Base-by-base conservation (phyloP, 202 grass and related monocot species). In the Carex sylvatica region DNA sequence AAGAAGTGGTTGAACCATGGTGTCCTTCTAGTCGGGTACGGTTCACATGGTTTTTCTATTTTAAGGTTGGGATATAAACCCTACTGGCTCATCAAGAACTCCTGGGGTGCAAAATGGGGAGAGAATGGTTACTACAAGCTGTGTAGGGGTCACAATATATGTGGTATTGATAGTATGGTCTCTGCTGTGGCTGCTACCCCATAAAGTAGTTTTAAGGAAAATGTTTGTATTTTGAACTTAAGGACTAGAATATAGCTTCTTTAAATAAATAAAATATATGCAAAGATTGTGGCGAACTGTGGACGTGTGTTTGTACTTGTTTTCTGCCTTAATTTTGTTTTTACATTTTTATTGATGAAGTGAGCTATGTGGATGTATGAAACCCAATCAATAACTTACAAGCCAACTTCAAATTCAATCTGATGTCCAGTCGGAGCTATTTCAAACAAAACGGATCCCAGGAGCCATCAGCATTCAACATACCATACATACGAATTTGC, bases 1-100 rank as follows among this genome's bases (percentile, higher is more conserved):
- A 85, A 86, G n/a, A 70, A 61, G 14, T 83, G 78, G 81, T 7
- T 97, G 20, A 97, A 97, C 85, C 94, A 94, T 83, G 94, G 94
- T 24, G 94, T 92, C 80, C 88, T 97, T 2, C 88, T 97, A 52
- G 90, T 94, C 18, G 94, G 91, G 23, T 97, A 97, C 70, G 88
- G 90, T 62, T 85, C 81, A 0, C 87, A 87, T 0, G 92, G 90
- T 2, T 94, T 92, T 85, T 86, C 94, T 1, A 87, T 91, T 70
- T 83, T 97, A 30, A 78, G 88, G 12, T 63, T 97, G 0, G 94
- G 94, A 0, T 89, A 94, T 86, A 59, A 84, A 0, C 85, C 92
- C 4, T 94, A 86, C 80, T 97, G 94, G 92, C 35, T 91, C 74
- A 88, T 97, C 86, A 97, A 97, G 90, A 94, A 94, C 87, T 97